Evolutionary conservation across 2,329 filamentous ascomycete genomes (phyloP).

Genomic region (Calonectria hongkongensis): DNA sequence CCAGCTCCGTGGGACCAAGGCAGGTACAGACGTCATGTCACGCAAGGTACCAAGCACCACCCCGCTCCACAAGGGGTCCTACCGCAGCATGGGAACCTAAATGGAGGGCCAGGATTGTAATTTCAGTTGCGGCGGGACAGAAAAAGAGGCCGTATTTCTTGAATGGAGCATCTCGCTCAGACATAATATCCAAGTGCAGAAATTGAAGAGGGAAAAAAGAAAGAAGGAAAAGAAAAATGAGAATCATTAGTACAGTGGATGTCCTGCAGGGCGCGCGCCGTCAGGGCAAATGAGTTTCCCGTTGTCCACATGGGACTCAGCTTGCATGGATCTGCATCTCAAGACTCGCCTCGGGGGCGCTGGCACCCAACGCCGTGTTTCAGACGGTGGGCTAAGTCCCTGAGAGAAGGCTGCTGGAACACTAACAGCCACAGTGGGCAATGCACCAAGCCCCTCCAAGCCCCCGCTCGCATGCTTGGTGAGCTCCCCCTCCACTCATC

Average conservation of each 20-base stretch:
- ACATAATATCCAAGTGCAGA: neutral
- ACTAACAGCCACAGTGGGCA: conserved; percentile 49
- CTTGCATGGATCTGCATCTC: conserved; percentile 44
- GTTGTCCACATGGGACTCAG: conserved; percentile 49
- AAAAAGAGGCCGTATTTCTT: neutral
- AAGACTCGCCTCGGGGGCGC: conserved; percentile 31
- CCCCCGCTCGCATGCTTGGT: conserved; percentile 21
- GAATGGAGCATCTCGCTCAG: neutral
- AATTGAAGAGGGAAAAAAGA: too few relatives aligned
- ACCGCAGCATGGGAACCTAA: neutral
- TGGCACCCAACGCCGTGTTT: conserved; percentile 50
- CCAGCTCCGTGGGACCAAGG: conserved; percentile 32
- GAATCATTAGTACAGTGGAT: conserved; percentile 15
- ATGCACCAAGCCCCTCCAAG: conserved; percentile 43
- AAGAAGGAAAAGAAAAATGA: conserved; percentile 2
- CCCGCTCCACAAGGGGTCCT: conserved; percentile 19
- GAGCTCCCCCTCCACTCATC: conserved; percentile 21
- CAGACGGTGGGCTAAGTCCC: conserved; percentile 50
- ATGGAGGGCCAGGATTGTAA: neutral
- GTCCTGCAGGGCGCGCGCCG: conserved; percentile 7
- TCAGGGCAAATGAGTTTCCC: neutral
- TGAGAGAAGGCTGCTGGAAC: conserved; percentile 44
- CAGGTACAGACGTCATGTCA: conserved; percentile 15
- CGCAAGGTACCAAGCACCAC: conserved; percentile 27
- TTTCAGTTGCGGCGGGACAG: neutral